Percentiles rank a stretch among this genome's conserved stretches.
phyloP scores from a whole-genome alignment of 441 rosid genomes.

The Viola pubescens region DNA sequence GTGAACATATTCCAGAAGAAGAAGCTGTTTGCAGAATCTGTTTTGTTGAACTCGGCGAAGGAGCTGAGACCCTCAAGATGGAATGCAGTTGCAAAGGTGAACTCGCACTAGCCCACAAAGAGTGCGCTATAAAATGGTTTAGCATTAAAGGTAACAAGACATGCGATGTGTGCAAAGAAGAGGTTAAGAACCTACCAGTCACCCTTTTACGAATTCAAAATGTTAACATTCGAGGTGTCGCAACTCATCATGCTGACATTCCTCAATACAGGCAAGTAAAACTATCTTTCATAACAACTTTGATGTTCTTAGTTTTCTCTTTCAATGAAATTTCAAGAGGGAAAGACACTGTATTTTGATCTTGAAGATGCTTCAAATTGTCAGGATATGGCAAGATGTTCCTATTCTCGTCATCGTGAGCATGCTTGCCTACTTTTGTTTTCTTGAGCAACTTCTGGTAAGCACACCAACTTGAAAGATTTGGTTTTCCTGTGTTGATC shows the following conservation, averaged over 20 bases:
- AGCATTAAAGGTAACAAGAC: slow-evolving; percentile 75
- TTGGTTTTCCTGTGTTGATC: slow-evolving; percentile 14
- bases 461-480: slow-evolving; percentile 16
- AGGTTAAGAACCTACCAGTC: slow-evolving; percentile 62
- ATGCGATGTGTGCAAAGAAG: slow-evolving; percentile 76
- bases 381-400: slow-evolving; percentile 81
- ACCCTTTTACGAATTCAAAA: slow-evolving; percentile 62
- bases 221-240: slow-evolving; percentile 24
- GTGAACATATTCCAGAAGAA: slow-evolving; percentile 63
- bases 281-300: background rate
- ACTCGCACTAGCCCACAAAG: slow-evolving; percentile 66
- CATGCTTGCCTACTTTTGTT: slow-evolving; percentile 76
- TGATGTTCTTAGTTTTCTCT: background rate
- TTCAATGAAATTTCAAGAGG: background rate
- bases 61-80: slow-evolving; percentile 64
- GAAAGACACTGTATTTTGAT: background rate
- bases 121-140: slow-evolving; percentile 78
- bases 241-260: slow-evolving; percentile 23
- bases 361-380: background rate
- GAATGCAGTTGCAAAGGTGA: slow-evolving; percentile 86
- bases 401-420: slow-evolving; percentile 66
- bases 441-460: slow-evolving; percentile 76
- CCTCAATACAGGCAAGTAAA: slow-evolving; percentile 48
- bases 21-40: slow-evolving; percentile 79
- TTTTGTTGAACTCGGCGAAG: slow-evolving; percentile 57